A percentile compares a stretch with the other conserved stretches of the same genome.
phyloP scores from a whole-genome alignment of 192 early-diverging fungal species.

The Thoreauomyces humboldtii region DNA sequence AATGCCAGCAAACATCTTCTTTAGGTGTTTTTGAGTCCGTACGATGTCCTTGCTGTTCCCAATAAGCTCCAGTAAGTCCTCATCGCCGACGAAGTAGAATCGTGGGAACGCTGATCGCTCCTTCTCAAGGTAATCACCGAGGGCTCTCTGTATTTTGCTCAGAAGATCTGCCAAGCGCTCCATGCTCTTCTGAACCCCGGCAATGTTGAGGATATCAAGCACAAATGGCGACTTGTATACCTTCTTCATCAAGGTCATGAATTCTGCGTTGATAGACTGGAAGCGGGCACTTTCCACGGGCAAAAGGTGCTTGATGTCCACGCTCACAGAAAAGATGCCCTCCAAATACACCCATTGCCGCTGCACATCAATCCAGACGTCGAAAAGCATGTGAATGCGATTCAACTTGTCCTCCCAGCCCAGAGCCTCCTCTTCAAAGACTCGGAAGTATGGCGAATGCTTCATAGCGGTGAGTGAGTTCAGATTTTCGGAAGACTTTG shows the following conservation, averaged over 20 bases:
- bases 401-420: slow-evolving; percentile 97
- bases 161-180: slow-evolving; percentile 92
- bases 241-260: slow-evolving; percentile 97
- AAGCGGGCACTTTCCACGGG: slow-evolving; percentile 96
- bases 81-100: slow-evolving; percentile 99
- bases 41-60: slow-evolving; percentile 95
- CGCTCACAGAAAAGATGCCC: slow-evolving; percentile 95
- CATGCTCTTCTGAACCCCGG: slow-evolving; percentile 92
- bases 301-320: slow-evolving; percentile 95
- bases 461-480: slow-evolving; percentile 96
- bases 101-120: slow-evolving; percentile 96
- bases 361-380: slow-evolving; percentile 99
- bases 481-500: slow-evolving; percentile 92
- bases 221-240: slow-evolving; percentile 99
- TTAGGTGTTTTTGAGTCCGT: slow-evolving; percentile 97
- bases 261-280: slow-evolving; percentile 96
- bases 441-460: slow-evolving; percentile 94
- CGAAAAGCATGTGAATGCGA: slow-evolving; percentile 91
- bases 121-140: slow-evolving; percentile 98
- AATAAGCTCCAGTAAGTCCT: slow-evolving; percentile 99
- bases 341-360: slow-evolving; percentile 99
- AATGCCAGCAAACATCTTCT: slow-evolving; percentile 99
- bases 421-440: slow-evolving; percentile 95
- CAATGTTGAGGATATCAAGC: slow-evolving; percentile 88
- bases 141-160: slow-evolving; percentile 94